Percentiles rank a stretch among this genome's conserved stretches.
Evolutionary conservation across 1,284 basidiomycete species (phyloP).

Genomic region (Melampsora americana): DNA sequence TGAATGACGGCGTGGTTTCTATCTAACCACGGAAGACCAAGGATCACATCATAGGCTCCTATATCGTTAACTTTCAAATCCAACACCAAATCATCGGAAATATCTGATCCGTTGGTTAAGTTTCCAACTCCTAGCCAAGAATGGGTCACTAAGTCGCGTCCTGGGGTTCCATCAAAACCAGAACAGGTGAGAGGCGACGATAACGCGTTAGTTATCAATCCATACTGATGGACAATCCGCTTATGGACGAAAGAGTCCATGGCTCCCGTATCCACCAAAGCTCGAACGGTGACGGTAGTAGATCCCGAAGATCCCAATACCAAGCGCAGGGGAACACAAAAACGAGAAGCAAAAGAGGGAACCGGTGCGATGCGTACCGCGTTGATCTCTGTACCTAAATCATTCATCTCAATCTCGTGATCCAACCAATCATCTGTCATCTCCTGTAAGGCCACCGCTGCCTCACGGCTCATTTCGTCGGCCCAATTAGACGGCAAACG

Average conservation of each 20-base stretch:
- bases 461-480: too few species aligned
- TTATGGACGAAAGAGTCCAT: constrained; percentile 12
- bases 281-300: neutral
- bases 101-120: too few species aligned
- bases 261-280: constrained; percentile 10
- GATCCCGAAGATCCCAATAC: neutral
- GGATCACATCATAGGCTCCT: neutral
- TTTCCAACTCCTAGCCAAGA: neutral
- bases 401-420: too few species aligned
- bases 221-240: neutral
- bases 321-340: neutral
- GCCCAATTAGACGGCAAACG: too few species aligned
- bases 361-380: neutral
- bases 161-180: constrained; percentile 15
- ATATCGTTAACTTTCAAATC: constrained; percentile 3
- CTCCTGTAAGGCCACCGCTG: too few species aligned
- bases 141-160: neutral
- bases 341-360: neutral
- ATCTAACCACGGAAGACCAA: constrained; percentile 14
- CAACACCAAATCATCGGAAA: neutral
- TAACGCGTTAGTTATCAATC: neutral
- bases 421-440: too few species aligned
- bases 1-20: neutral
- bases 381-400: too few species aligned
- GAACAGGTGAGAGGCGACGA: neutral